phyloP scores from a whole-genome alignment of 2,329 filamentous ascomycete genomes.

The Aspergillus neotritici region DNA sequence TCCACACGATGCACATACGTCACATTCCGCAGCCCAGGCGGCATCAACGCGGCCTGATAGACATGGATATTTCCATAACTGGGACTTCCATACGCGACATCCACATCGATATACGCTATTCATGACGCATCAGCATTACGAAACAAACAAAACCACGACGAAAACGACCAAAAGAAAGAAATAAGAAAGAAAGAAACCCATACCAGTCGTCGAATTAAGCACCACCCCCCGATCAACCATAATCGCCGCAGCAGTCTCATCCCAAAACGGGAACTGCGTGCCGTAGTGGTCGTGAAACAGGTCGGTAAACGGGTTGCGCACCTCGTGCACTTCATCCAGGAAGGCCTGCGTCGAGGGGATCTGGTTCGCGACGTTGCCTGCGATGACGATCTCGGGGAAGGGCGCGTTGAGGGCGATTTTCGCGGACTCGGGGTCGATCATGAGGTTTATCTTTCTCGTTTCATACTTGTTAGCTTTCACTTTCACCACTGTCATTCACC shows the following conservation, averaged over 20 bases:
- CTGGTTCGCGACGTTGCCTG: conserved; percentile 46
- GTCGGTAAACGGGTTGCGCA: conserved; percentile 35
- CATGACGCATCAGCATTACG: too few species aligned
- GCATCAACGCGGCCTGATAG: too few species aligned
- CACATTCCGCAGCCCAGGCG: too few species aligned
- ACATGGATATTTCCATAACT: too few species aligned
- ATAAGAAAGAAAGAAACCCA: too few species aligned
- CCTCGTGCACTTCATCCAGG: conserved; percentile 34
- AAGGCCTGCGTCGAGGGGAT: conserved; percentile 38
- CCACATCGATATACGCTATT: too few species aligned
- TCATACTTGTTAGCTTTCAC: conserved; percentile 23
- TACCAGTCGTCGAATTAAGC: conserved; percentile 33
- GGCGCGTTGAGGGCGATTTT: conserved; percentile 47
- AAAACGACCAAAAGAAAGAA: too few species aligned
- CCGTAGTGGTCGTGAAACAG: conserved; percentile 37
- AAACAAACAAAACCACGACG: too few species aligned
- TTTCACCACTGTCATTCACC: too few species aligned
- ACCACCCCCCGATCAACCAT: conserved; percentile 35
- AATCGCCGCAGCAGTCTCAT: conserved; percentile 42
- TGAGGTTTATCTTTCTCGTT: conserved; percentile 47
- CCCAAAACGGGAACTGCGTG: conserved; percentile 42
- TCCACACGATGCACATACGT: too few species aligned
- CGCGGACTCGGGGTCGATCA: conserved; percentile 47
- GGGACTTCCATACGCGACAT: too few species aligned
- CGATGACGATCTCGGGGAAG: conserved; percentile 44